Conservation (phyloP, 768 basidiomycete genomes). For the Rhizopogon vinicolor region DNA sequence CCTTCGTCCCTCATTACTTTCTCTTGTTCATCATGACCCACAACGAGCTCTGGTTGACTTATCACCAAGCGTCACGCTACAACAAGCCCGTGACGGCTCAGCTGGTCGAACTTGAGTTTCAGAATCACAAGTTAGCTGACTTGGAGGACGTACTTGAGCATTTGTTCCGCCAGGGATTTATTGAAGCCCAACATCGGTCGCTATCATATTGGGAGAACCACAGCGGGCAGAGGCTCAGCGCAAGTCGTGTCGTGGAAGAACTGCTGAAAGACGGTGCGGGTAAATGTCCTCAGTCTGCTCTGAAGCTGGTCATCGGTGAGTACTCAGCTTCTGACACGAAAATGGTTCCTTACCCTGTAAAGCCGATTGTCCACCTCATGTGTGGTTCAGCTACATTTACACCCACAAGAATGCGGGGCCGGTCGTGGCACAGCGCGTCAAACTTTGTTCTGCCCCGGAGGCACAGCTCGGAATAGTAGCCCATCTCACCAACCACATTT, state of each 20-base stretch:
- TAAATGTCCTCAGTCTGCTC: conserved; percentile 37
- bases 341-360: neutral
- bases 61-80: conserved; percentile 41
- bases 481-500: conserved; percentile 45
- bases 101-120: conserved; percentile 42
- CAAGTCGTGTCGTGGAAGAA: conserved; percentile 31
- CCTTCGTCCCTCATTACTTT: neutral
- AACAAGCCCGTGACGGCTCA: conserved; percentile 39
- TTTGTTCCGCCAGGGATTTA: conserved; percentile 40
- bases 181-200: conserved; percentile 39
- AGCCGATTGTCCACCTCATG: conserved; percentile 36
- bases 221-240: conserved; percentile 32
- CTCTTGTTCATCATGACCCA: conserved; percentile 18
- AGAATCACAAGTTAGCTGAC: conserved; percentile 35
- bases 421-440: conserved; percentile 38
- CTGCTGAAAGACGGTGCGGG: conserved; percentile 33
- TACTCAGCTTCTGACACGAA: neutral
- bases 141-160: conserved; percentile 47
- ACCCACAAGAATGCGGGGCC: conserved; percentile 26
- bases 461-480: conserved; percentile 35
- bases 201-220: conserved; percentile 41
- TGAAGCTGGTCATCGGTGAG: conserved; percentile 44
- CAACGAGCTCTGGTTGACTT: conserved; percentile 45
- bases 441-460: conserved; percentile 26
- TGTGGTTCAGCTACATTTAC: conserved; percentile 45